Evolutionary conservation across 139 green algal species (phyloP), one percentile per base, ranked within the genome.

Genomic region (Coccomyxa sp.): DNA sequence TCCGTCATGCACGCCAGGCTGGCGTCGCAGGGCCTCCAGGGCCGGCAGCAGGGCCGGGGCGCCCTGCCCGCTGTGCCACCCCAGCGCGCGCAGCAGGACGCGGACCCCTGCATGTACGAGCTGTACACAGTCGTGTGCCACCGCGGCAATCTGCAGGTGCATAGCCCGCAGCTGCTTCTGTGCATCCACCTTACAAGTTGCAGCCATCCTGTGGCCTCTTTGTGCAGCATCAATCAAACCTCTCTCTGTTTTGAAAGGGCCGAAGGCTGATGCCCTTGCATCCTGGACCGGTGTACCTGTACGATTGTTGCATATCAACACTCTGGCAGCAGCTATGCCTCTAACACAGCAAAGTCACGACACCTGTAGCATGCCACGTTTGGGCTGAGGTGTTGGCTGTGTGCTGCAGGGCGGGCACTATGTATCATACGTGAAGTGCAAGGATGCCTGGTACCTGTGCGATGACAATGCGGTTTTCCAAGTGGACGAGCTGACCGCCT

Each of bases 81-180:
- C 3, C 37, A 72, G 37, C 39, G 34, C 31, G 73, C 58, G 38
- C 78, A 40, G 35, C 78, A 69, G n/a, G 68, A n/a, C 37, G 70
- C 37, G 33, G 79, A 50, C 18, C 36, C 14, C 39, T 39, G 39
- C 34, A 38, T 83, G 79, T 98, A 98, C 83, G 78, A 90, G 27
- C 82, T 97, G 50, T 97, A 94, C 75, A 91, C 93, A 8, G 93
- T 98, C 22, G 89, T 98, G 29, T 91, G 85, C 71, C 94, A 98
- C 87, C 78, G 81, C 29, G 92, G 92, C 29, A 90, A 88, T 74
- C 86, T 93, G 77, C 71, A 76, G 71, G 71, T 29, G 76, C 39
- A 34, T 6, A 12, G n/a, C n/a, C n/a, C n/a, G n/a, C n/a, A n/a
- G n/a, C n/a, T n/a, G n/a, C n/a, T n/a, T n/a, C n/a, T n/a, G n/a